Evolutionary conservation across 495 filamentous ascomycete species (phyloP), one percentile per base, ranked within the genome.

Genomic region (Halenospora varia): DNA sequence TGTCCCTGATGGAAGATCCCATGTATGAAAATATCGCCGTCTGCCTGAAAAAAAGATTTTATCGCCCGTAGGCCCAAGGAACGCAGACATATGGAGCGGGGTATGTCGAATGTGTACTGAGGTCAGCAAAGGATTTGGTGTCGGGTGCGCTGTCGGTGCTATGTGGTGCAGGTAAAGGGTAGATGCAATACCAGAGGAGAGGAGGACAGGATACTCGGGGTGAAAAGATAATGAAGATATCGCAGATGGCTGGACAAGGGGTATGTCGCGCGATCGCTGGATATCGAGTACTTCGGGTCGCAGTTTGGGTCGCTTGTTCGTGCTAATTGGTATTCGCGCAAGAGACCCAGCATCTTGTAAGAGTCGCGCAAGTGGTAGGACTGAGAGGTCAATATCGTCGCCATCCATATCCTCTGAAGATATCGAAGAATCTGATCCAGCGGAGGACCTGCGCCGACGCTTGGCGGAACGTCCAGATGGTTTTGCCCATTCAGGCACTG

Each of bases 21-120:
- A 98, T 63, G 83, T 85, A 73, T 97, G 94, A 74, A 96, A 96
- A 71, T 94, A 97, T 59, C 87, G 84, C 19, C 95, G 82, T 3
- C 91, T 84, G 48, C 90, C 90, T 22, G 92, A 85, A 51, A 96
- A 86, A 68, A 96, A 88, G 60, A 97, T 85, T 51, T 83, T 83
- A 57, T 81, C 76, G 20, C 83, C 81, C 11, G 71, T 63, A 40
- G 81, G 77, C 2, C 73, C 74, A 40, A 87, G 78, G 71, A 97
- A 96, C 17, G 83, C 79, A 1, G 92, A 88, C 3, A 88, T 90
- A 54, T 86, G 81, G 49, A 97, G 78, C 11, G 92, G 88, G 0
- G 92, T 95, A 60, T 78, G 76, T 65, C 84, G 81, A 61, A 97
- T 83, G 70, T 97, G 90, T 25, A 96, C 80, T 24, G 91, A 93